phyloP scores from a whole-genome alignment of 495 filamentous ascomycete genomes.

The Hypoxylon fuscum region DNA sequence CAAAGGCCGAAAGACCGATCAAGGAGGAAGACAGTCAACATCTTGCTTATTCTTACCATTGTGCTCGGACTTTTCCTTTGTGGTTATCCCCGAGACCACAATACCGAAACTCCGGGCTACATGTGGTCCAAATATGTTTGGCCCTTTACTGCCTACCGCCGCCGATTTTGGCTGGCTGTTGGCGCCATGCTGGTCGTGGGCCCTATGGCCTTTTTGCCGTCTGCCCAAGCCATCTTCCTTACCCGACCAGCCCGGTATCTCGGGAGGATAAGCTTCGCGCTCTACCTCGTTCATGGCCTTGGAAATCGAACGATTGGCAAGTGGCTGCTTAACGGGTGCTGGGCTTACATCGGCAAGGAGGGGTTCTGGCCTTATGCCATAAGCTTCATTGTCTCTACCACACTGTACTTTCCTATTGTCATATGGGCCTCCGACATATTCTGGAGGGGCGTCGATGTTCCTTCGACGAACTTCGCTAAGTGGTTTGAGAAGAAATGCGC shows the following conservation, averaged over 20 bases:
- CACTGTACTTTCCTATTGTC: slow-evolving; percentile 58
- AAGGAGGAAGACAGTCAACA: slow-evolving; percentile 27
- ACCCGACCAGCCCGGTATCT: slow-evolving; percentile 63
- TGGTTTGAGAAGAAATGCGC: slow-evolving; percentile 58
- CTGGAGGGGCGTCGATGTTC: slow-evolving; percentile 65
- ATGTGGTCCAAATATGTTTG: slow-evolving; percentile 45
- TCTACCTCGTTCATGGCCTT: slow-evolving; percentile 67
- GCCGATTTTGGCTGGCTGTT: slow-evolving; percentile 47
- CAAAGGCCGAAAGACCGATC: slow-evolving; percentile 36
- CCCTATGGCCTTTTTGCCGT: slow-evolving; percentile 58
- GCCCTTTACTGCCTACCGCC: slow-evolving; percentile 44
- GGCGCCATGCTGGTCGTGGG: slow-evolving; percentile 62
- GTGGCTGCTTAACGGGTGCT: slow-evolving; percentile 61
- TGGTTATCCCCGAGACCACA: slow-evolving; percentile 44
- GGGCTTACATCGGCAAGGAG: slow-evolving; percentile 61
- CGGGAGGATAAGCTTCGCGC: slow-evolving; percentile 64
- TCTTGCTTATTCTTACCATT: slow-evolving; percentile 34
- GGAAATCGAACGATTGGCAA: slow-evolving; percentile 64
- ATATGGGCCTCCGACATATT: slow-evolving; percentile 68
- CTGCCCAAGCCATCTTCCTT: slow-evolving; percentile 61
- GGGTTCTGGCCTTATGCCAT: slow-evolving; percentile 57
- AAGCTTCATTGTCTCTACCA: slow-evolving; percentile 58
- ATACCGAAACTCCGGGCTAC: slow-evolving; percentile 44
- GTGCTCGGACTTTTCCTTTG: slow-evolving; percentile 40
- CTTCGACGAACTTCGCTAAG: slow-evolving; percentile 63